Percentiles rank a stretch among this genome's conserved stretches.
phyloP scores from a whole-genome alignment of 1,284 basidiomycete genomes.

The Laetiporus sulphureus region DNA sequence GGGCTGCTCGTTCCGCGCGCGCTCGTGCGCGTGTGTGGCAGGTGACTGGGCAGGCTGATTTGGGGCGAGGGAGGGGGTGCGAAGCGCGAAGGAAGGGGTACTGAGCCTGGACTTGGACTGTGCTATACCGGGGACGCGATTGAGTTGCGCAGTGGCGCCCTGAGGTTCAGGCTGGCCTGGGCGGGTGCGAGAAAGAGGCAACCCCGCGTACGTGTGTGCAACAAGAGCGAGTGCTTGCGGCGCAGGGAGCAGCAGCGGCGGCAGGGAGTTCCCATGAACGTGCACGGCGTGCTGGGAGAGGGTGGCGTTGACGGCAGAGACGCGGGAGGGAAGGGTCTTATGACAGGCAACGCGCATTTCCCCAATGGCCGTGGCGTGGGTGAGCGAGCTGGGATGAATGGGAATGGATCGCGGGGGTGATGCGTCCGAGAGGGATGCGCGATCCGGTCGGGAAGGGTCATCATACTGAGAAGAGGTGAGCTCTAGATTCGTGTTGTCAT shows the following conservation, averaged over 20 bases:
- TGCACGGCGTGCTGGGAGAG: conserved; percentile 13
- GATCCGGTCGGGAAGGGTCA: conserved; percentile 1
- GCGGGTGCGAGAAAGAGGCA: not conserved
- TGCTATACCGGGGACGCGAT: too few relatives aligned
- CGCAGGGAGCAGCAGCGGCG: not conserved
- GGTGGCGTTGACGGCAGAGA: conserved; percentile 4
- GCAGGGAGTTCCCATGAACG: conserved; percentile 17
- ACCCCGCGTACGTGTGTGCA: not conserved
- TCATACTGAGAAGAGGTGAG: conserved; percentile 1
- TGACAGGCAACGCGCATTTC: conserved; percentile 17
- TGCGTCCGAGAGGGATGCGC: not conserved
- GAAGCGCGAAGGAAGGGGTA: too few relatives aligned
- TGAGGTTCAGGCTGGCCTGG: too few relatives aligned
- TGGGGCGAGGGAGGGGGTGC: too few relatives aligned
- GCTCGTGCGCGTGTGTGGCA: too few relatives aligned
- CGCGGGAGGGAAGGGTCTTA: conserved; percentile 6
- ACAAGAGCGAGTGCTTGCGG: not conserved
- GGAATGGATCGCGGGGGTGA: not conserved
- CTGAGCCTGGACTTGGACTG: too few relatives aligned
- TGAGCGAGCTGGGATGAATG: conserved; percentile 11
- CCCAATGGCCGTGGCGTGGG: conserved; percentile 3
- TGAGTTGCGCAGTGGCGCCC: too few relatives aligned
- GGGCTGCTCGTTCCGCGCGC: too few relatives aligned
- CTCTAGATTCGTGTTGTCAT: conserved; percentile 17
- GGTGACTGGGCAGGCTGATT: too few relatives aligned